A percentile compares a stretch with the other conserved stretches of the same genome.
These are phyloP conservation scores for Sphaerulina populicola DNA, from an alignment of 2,329 filamentous ascomycete species.

Conservation along the genomic window DNA sequence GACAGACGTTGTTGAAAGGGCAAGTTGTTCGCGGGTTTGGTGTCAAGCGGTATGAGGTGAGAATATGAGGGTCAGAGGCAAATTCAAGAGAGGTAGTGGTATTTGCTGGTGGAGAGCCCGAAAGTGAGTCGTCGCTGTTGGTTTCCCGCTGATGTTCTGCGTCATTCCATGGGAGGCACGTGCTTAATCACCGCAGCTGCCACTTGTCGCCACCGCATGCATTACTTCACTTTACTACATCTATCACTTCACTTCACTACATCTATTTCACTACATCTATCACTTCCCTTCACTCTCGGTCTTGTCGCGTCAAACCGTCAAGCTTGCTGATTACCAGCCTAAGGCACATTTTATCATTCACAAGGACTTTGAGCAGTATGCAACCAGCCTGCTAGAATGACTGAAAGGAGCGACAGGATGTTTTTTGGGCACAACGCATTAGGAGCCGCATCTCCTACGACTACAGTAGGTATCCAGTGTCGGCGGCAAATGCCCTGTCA, in stretches of 20 bases:
- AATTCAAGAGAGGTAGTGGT: too few relatives aligned
- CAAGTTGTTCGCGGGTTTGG: neutral
- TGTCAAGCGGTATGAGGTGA: neutral
- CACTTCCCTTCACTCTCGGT: slow-evolving; percentile 46
- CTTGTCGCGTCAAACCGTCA: slow-evolving; percentile 56
- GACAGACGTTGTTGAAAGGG: neutral
- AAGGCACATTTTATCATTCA: slow-evolving; percentile 61
- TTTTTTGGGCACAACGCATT: slow-evolving; percentile 66
- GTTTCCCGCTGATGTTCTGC: neutral
- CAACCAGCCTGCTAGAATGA: slow-evolving; percentile 48
- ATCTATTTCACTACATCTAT: neutral
- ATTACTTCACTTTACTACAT: neutral
- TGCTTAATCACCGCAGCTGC: neutral
- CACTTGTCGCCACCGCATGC: neutral
- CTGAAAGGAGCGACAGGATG: slow-evolving; percentile 58
- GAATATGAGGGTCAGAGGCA: neutral
- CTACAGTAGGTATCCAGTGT: slow-evolving; percentile 57
- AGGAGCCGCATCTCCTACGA: slow-evolving; percentile 53
- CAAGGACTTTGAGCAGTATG: slow-evolving; percentile 57
- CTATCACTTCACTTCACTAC: neutral
- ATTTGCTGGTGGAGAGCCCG: neutral
- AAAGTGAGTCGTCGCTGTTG: neutral
- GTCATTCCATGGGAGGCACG: neutral
- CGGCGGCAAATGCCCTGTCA: slow-evolving; percentile 54
- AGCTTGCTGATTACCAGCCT: slow-evolving; percentile 52